Percentiles rank a stretch among this genome's conserved stretches.
Evolutionary conservation across 371 early-diverging fungal genomes (phyloP).

Genomic region (Rhizopus delemar): DNA sequence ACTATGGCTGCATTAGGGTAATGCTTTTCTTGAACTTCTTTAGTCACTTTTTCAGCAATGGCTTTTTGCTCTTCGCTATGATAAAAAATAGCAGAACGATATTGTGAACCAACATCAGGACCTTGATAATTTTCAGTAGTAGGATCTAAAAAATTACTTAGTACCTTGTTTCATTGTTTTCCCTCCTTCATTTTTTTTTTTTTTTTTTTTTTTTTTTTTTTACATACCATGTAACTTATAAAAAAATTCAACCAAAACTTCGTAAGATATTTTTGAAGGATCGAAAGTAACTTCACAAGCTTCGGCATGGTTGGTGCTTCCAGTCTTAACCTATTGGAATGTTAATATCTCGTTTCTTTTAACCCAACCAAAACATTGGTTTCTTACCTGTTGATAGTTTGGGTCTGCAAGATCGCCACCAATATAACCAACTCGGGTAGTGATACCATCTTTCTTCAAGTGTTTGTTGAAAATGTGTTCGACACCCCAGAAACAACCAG

Average conservation of each 20-base stretch:
- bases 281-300: slow-evolving; percentile 76
- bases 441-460: slow-evolving; percentile 51
- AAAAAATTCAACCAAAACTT: slow-evolving; percentile 73
- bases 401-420: slow-evolving; percentile 65
- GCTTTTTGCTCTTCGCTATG: slow-evolving; percentile 71
- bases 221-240: slow-evolving; percentile 76
- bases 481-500: slow-evolving; percentile 66
- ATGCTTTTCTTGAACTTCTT: slow-evolving; percentile 62
- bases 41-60: slow-evolving; percentile 72
- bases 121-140: slow-evolving; percentile 55
- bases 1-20: slow-evolving; percentile 56
- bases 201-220: too few species aligned
- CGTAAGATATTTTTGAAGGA: slow-evolving; percentile 66
- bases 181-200: too few species aligned
- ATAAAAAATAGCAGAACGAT: slow-evolving; percentile 87
- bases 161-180: not conserved
- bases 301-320: slow-evolving; percentile 80
- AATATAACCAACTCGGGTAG: slow-evolving; percentile 76
- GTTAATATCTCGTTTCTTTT: not conserved
- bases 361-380: not conserved
- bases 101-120: slow-evolving; percentile 34
- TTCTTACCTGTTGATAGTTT: slow-evolving; percentile 60
- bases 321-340: slow-evolving; percentile 58
- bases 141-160: slow-evolving; percentile 34
- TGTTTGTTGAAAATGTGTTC: slow-evolving; percentile 74